phyloP scores from a whole-genome alignment of 2,329 filamentous ascomycete species.

The Seiridium unicorne region DNA sequence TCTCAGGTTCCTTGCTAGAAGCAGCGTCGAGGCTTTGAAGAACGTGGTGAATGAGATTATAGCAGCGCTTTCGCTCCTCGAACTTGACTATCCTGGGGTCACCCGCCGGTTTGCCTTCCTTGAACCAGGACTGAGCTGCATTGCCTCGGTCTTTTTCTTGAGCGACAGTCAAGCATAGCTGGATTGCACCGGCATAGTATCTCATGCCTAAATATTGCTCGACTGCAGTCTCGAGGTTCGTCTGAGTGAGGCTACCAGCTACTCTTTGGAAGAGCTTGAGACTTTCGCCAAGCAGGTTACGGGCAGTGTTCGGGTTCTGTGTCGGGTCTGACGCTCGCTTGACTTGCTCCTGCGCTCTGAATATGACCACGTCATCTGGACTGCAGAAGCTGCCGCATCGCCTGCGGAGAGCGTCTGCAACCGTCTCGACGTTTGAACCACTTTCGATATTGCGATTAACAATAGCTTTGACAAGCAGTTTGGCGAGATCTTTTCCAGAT shows the following conservation, averaged over 20 bases:
- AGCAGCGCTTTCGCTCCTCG: slow-evolving; percentile 72
- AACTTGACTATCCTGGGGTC: slow-evolving; percentile 71
- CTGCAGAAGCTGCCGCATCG: slow-evolving; percentile 97
- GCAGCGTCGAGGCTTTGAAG: slow-evolving; percentile 74
- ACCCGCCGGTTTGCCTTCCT: slow-evolving; percentile 71
- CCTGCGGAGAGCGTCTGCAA: slow-evolving; percentile 88
- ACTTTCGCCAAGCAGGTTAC: slow-evolving; percentile 84
- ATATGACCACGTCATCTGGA: slow-evolving; percentile 93
- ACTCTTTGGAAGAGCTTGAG: slow-evolving; percentile 86
- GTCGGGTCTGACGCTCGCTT: slow-evolving; percentile 83
- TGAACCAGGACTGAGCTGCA: slow-evolving; percentile 79
- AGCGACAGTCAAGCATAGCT: slow-evolving; percentile 80
- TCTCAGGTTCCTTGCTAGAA: slow-evolving; percentile 66
- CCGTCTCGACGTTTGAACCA: slow-evolving; percentile 94
- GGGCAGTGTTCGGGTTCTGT: slow-evolving; percentile 70
- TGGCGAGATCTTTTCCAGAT: slow-evolving; percentile 83
- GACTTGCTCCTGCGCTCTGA: slow-evolving; percentile 94
- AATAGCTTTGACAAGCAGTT: slow-evolving; percentile 93
- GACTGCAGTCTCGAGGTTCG: slow-evolving; percentile 77
- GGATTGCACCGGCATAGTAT: slow-evolving; percentile 93
- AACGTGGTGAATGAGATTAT: slow-evolving; percentile 82
- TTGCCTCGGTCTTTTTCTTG: slow-evolving; percentile 85
- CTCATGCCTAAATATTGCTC: slow-evolving; percentile 76
- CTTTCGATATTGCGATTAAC: slow-evolving; percentile 97
- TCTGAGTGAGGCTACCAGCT: slow-evolving; percentile 74